Conservation (phyloP, 306 rosid genomes). For the Purshia tridentata region DNA sequence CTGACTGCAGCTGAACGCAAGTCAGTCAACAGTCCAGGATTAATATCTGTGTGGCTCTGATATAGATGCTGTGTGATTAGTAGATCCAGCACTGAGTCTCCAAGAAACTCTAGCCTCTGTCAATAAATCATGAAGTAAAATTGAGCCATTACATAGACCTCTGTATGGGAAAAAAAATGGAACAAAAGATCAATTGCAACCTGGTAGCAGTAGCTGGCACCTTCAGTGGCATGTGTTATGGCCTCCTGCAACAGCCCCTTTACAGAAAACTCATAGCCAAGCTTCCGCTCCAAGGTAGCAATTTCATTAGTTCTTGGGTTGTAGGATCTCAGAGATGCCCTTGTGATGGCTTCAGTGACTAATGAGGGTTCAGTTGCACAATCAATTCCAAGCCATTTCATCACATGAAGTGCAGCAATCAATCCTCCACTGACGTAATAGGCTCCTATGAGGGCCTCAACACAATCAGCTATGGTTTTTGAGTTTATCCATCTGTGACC, state of each 20-base stretch:
- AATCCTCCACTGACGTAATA: conserved; percentile 76
- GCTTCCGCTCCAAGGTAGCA: conserved; percentile 57
- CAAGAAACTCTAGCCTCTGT: conserved; percentile 96
- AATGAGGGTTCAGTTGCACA: conserved; percentile 55
- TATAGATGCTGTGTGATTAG: conserved; percentile 79
- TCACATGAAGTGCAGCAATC: conserved; percentile 64
- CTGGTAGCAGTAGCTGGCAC: conserved; percentile 71
- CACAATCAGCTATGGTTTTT: conserved; percentile 84
- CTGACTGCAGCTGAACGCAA: conserved; percentile 86
- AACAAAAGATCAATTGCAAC: conserved; percentile 32
- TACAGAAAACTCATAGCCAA: conserved; percentile 59
- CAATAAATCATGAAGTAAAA: conserved; percentile 29
- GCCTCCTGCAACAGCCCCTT: conserved; percentile 82
- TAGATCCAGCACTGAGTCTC: conserved; percentile 84
- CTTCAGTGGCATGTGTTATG: conserved; percentile 63
- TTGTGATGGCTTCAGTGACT: conserved; percentile 56
- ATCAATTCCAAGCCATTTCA: conserved; percentile 82
- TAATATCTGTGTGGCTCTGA: conserved; percentile 49
- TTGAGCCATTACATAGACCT: background rate
- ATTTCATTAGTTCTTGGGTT: conserved; percentile 55
- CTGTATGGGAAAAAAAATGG: background rate
- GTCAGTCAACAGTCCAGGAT: conserved; percentile 85
- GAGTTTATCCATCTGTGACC: conserved; percentile 93
- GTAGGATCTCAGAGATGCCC: conserved; percentile 62
- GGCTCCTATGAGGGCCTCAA: conserved; percentile 92